A percentile compares a stretch with the other conserved stretches of the same genome.
phyloP scores from a whole-genome alignment of 1,284 basidiomycete genomes.

The Cutaneotrichosporon cutaneum region DNA sequence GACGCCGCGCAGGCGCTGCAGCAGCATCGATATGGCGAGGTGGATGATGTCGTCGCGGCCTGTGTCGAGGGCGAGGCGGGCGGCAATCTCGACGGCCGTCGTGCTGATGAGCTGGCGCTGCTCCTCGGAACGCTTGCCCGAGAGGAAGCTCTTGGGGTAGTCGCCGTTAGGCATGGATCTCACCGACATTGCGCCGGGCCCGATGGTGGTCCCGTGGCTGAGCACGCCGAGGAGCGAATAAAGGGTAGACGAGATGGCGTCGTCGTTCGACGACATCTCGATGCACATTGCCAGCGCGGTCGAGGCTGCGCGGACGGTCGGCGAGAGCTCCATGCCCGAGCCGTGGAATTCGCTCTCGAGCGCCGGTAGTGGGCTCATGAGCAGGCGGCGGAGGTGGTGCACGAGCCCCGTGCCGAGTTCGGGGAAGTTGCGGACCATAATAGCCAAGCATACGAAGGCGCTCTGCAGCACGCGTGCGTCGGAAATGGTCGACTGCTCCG shows the following conservation, averaged over 20 bases:
- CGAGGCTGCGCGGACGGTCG: conserved; percentile 76
- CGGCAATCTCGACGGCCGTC: conserved; percentile 85
- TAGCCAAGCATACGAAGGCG: conserved; percentile 45
- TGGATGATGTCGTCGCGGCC: conserved; percentile 79
- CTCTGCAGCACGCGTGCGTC: conserved; percentile 57
- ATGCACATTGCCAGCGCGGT: conserved; percentile 88
- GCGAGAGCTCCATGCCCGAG: conserved; percentile 52
- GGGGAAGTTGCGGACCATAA: conserved; percentile 76
- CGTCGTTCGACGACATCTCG: conserved; percentile 81
- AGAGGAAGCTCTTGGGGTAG: conserved; percentile 11
- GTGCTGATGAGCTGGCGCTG: conserved; percentile 81
- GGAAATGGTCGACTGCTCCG: conserved; percentile 76
- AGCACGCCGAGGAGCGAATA: conserved; percentile 93
- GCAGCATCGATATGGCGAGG: conserved; percentile 84
- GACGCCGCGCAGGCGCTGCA: conserved; percentile 80
- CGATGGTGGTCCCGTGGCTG: conserved; percentile 61
- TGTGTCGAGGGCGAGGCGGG: conserved; percentile 78
- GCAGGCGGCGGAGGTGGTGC: conserved; percentile 77
- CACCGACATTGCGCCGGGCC: conserved; percentile 27
- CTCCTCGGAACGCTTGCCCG: conserved; percentile 63
- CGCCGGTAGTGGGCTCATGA: conserved; percentile 81
- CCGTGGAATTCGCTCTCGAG: conserved; percentile 77
- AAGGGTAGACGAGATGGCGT: conserved; percentile 90
- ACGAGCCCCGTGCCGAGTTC: conserved; percentile 74
- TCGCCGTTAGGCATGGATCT: conserved; percentile 25